Percentiles rank a stretch among this genome's conserved stretches.
These are phyloP conservation scores for Cruciata laevipes DNA, from an alignment of 257 asterid genomes.

Conservation along the genomic window DNA sequence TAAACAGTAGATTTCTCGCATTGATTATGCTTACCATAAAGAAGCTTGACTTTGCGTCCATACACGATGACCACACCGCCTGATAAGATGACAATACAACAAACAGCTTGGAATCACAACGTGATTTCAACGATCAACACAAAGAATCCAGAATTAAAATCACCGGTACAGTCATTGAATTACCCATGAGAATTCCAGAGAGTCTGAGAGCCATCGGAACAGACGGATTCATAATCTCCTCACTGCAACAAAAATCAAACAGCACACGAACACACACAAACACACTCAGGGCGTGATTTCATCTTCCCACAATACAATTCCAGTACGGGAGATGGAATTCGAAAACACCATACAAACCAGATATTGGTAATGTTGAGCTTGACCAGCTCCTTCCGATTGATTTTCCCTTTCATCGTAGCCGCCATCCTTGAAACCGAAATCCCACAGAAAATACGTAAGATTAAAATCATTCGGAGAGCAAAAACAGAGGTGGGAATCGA, in stretches of 20 bases:
- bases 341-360: conserved; percentile 33
- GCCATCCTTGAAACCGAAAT: conserved; percentile 71
- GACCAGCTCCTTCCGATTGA: conserved; percentile 56
- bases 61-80: conserved; percentile 97
- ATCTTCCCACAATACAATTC: not conserved
- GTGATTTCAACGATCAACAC: not conserved
- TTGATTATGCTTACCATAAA: conserved; percentile 40
- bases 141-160: not conserved
- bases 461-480: not conserved
- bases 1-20: not conserved
- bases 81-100: conserved; percentile 18
- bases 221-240: conserved; percentile 79
- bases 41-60: conserved; percentile 85
- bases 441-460: not conserved
- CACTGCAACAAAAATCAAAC: conserved; percentile 31
- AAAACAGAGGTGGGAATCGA: not conserved
- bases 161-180: not conserved
- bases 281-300: not conserved
- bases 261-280: not conserved
- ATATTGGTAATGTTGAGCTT: conserved; percentile 75
- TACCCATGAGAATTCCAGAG: conserved; percentile 98
- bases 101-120: not conserved
- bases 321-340: not conserved
- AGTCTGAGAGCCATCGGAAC: conserved; percentile 98
- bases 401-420: conserved; percentile 78